Conservation (phyloP, 2,329 filamentous ascomycete genomes). For the Stachybotrys echinatus region DNA sequence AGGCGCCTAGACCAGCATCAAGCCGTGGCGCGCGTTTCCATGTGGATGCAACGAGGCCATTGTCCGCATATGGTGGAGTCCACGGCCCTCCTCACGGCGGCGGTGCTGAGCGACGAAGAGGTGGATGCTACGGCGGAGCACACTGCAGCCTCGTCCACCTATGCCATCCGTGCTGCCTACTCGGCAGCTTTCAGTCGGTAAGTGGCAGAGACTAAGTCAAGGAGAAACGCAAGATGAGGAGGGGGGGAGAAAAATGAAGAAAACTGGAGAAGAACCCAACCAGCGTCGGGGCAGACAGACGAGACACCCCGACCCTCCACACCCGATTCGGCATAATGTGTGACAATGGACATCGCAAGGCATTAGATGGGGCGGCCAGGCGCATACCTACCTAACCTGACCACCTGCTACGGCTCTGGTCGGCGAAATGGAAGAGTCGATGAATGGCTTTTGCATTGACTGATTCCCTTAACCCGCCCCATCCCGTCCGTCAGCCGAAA, state of each 20-base stretch:
- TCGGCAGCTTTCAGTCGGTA: constrained; percentile 70
- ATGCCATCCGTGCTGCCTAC: constrained; percentile 65
- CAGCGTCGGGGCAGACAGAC: no score
- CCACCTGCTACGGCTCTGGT: no score
- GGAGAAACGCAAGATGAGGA: neutral
- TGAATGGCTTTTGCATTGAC: neutral
- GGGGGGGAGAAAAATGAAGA: no score
- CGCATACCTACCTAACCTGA: no score
- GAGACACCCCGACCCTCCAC: no score
- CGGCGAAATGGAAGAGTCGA: no score
- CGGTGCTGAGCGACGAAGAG: constrained; percentile 57
- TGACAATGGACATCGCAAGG: no score
- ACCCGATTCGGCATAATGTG: no score
- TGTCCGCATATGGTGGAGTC: constrained; percentile 78
- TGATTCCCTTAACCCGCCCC: no score
- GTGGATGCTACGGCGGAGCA: constrained; percentile 15
- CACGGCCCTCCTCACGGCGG: constrained; percentile 67
- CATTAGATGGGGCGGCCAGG: no score
- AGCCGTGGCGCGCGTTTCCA: constrained; percentile 53
- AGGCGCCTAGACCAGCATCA: constrained; percentile 28
- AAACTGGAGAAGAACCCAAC: no score
- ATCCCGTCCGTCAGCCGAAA: no score
- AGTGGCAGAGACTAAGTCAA: constrained; percentile 18
- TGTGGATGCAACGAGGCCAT: constrained; percentile 68
- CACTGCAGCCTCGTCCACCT: constrained; percentile 39